Evolutionary conservation across 1,284 basidiomycete genomes (phyloP), one percentile per base, ranked within the genome.

Genomic region (Leccinum pachyderme): DNA sequence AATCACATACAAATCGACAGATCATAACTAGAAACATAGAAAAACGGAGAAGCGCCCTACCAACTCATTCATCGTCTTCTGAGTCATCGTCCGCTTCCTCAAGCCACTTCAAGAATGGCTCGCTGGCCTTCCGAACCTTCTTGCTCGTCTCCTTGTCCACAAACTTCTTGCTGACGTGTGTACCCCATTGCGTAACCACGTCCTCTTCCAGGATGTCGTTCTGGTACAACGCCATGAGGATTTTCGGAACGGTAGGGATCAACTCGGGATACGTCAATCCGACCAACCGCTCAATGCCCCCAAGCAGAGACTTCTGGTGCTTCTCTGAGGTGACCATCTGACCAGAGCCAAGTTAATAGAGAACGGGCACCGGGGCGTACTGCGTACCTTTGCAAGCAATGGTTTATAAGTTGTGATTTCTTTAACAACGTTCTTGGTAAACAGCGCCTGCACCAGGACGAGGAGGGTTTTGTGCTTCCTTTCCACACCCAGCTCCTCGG

Each of bases 101-200:
- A 13, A 84, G 76, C 82, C 82, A 84, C 78, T 91, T 93, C 69
- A 99, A 77, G 81, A 99, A 98, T 0, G 95, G 93, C 69, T 93
- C 93, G 61, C 93, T 93, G 24, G 92, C 93, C 78, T 96, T 95
- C 63, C 96, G 82, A 54, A 99, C 95, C 75, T 87, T 95, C 83
- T 98, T 99, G 72, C 89, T 92, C 43, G 83, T 89, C 28, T 98
- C 95, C 77, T 93, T 95, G 75, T 96, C 92, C 55, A 96, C 93
- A 71, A 97, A 98, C 80, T 99, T 98, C 81, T 93, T 97, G 75
- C 89, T 93, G 64, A 97, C 94, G 68, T 98, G 96, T 6, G 93
- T 98, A 31, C 95, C 95, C 95, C 95, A 99, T 62, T 95, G 86
- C 49, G 81, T 85, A 59, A 95, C 80, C 15, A 97, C 81, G 29